A percentile compares a stretch with the other conserved stretches of the same genome.
Conservation (phyloP, 2,329 filamentous ascomycete genomes). For the Thelonectria olida region DNA sequence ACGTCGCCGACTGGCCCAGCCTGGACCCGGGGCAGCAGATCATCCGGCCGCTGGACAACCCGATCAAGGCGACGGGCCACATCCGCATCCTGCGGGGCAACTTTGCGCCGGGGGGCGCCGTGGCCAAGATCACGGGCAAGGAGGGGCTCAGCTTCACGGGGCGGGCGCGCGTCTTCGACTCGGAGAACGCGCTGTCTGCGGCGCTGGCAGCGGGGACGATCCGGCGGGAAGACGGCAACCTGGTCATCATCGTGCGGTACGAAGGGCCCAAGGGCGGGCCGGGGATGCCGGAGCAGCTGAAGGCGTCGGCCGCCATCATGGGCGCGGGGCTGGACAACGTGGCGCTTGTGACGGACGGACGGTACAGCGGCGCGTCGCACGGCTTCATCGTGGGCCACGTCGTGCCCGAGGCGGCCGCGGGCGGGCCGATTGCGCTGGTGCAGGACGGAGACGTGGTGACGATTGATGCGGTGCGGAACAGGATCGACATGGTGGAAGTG, state of each 20-base stretch:
- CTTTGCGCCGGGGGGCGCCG: constrained; percentile 86
- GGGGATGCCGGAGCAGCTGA: constrained; percentile 95
- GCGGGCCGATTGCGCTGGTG: constrained; percentile 88
- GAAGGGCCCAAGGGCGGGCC: constrained; percentile 94
- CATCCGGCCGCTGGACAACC: constrained; percentile 79
- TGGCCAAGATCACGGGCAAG: constrained; percentile 97
- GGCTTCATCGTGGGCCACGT: constrained; percentile 96
- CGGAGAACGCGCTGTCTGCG: constrained; percentile 80
- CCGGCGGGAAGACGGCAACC: constrained; percentile 69
- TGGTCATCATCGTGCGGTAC: constrained; percentile 91
- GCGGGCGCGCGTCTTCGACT: constrained; percentile 84
- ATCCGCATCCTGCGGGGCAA: constrained; percentile 90
- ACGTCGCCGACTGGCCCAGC: constrained; percentile 79
- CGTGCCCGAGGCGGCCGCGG: constrained; percentile 87
- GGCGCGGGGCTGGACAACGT: constrained; percentile 88
- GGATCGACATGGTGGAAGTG: constrained; percentile 74
- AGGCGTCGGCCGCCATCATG: constrained; percentile 90
- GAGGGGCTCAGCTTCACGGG: constrained; percentile 87
- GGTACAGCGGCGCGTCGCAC: constrained; percentile 88
- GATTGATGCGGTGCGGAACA: constrained; percentile 85
- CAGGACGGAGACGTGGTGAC: constrained; percentile 82
- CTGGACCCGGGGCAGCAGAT: constrained; percentile 83
- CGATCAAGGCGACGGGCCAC: constrained; percentile 86
- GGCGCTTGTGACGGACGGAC: constrained; percentile 89
- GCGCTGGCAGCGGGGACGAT: constrained; percentile 77